Percentiles rank a stretch among this genome's conserved stretches.
Evolutionary conservation across 169 alveolate species (phyloP).

Genomic region (Plasmodium yoelii): DNA sequence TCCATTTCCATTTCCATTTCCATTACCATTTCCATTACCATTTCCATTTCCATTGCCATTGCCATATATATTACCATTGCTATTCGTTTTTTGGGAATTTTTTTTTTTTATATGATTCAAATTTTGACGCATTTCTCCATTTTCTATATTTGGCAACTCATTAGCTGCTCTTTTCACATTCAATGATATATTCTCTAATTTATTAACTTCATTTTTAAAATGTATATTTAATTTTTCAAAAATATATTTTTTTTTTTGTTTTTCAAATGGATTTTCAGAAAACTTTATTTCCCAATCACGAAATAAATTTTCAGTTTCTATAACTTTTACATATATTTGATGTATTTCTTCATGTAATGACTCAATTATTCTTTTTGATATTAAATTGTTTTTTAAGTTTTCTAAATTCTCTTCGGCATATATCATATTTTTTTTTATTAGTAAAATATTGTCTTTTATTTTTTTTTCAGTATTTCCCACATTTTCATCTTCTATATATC

Average conservation of each 20-base stretch:
- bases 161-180: constrained; percentile 76
- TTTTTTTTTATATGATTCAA: not conserved
- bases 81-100: not conserved
- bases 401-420: constrained; percentile 77
- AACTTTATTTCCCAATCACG: constrained; percentile 73
- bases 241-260: constrained; percentile 68
- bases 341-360: constrained; percentile 76
- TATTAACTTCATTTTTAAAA: constrained; percentile 75
- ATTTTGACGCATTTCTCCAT: constrained; percentile 64
- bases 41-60: too few species aligned
- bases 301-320: constrained; percentile 72
- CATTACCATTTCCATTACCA: too few species aligned
- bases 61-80: not conserved
- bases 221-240: constrained; percentile 73
- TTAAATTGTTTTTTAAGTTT: constrained; percentile 72
- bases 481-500: constrained; percentile 22
- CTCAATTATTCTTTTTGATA: constrained; percentile 72
- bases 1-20: too few species aligned
- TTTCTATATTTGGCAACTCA: constrained; percentile 71
- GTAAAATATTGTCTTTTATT: constrained; percentile 66
- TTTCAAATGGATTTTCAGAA: constrained; percentile 74
- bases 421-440: constrained; percentile 69
- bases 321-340: constrained; percentile 75
- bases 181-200: constrained; percentile 65
- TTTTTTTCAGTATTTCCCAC: constrained; percentile 41